phyloP scores from a whole-genome alignment of 306 rosid species.

The Arachis hypogaea region DNA sequence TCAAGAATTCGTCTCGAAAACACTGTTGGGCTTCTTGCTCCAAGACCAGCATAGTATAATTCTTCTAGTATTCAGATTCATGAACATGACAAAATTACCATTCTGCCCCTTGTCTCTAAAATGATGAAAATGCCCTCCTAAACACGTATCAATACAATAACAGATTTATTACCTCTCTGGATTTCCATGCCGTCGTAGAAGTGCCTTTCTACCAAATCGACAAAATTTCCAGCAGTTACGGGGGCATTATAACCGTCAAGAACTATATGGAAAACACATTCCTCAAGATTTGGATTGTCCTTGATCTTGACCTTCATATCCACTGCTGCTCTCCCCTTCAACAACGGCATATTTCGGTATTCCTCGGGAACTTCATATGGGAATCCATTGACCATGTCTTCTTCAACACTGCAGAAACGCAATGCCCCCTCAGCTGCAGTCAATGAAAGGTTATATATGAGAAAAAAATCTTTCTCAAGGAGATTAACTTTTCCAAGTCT shows the following conservation, averaged over 20 bases:
- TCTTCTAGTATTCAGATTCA: too few relatives aligned
- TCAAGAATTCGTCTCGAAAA: too few relatives aligned
- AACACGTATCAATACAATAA: neutral
- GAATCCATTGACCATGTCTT: conserved; percentile 97
- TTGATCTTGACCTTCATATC: conserved; percentile 99
- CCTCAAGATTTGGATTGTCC: conserved; percentile 84
- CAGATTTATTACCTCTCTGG: conserved; percentile 77
- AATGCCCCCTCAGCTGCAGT: conserved; percentile 99
- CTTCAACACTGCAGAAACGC: conserved; percentile 99
- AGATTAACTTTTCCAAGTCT: conserved; percentile 52
- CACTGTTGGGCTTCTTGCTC: too few relatives aligned
- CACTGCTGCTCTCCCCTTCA: conserved; percentile 96
- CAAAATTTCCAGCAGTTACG: conserved; percentile 89
- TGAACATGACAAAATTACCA: too few relatives aligned
- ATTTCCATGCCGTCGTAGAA: conserved; percentile 98
- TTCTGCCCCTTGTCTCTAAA: too few relatives aligned
- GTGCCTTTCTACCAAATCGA: conserved; percentile 91
- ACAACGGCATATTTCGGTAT: conserved; percentile 76
- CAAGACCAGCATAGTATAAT: too few relatives aligned
- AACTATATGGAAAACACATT: conserved; percentile 86
- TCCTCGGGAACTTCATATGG: conserved; percentile 93
- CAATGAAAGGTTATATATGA: conserved; percentile 95
- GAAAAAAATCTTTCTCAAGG: conserved; percentile 61
- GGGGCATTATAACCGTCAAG: conserved; percentile 97
- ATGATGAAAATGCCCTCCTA: too few relatives aligned